phyloP scores from a whole-genome alignment of 257 asterid species.

The Lycium barbarum region DNA sequence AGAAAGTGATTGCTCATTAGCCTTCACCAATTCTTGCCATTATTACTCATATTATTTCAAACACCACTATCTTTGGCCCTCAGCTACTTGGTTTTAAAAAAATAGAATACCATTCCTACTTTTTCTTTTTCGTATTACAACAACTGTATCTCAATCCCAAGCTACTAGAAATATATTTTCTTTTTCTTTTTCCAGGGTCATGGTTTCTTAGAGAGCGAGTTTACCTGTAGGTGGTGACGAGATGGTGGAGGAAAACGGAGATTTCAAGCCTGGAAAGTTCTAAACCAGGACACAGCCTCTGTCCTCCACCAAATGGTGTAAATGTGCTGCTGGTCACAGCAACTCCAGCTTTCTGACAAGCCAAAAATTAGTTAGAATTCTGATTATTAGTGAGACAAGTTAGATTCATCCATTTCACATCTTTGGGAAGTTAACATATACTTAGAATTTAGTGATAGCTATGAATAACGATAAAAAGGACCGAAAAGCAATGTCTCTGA shows the following conservation, averaged over 20 bases:
- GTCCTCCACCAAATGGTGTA: slow-evolving; percentile 99
- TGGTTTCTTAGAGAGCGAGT: not conserved
- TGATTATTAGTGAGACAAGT: not conserved
- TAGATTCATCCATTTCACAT: not conserved
- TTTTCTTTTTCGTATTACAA: not conserved
- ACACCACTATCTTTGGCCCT: not conserved
- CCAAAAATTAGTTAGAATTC: slow-evolving; percentile 8
- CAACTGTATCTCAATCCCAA: not conserved
- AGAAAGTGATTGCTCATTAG: slow-evolving; percentile 33
- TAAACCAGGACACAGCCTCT: slow-evolving; percentile 90
- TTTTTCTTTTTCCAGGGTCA: not conserved
- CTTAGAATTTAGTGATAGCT: no score
- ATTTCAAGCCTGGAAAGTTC: slow-evolving; percentile 94
- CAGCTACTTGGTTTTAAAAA: not conserved
- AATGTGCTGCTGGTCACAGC: slow-evolving; percentile 59
- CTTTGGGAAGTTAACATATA: not conserved
- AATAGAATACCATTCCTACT: not conserved
- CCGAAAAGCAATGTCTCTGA: no score
- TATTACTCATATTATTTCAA: slow-evolving; percentile 9
- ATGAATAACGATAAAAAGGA: no score
- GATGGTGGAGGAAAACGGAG: slow-evolving; percentile 87
- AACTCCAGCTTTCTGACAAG: slow-evolving; percentile 55
- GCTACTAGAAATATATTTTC: not conserved
- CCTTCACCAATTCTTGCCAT: slow-evolving; percentile 32
- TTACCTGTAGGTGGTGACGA: slow-evolving; percentile 84